A percentile compares a stretch with the other conserved stretches of the same genome.
Conservation (phyloP, 1,284 basidiomycete species). For the Fomitopsis schrenkii region DNA sequence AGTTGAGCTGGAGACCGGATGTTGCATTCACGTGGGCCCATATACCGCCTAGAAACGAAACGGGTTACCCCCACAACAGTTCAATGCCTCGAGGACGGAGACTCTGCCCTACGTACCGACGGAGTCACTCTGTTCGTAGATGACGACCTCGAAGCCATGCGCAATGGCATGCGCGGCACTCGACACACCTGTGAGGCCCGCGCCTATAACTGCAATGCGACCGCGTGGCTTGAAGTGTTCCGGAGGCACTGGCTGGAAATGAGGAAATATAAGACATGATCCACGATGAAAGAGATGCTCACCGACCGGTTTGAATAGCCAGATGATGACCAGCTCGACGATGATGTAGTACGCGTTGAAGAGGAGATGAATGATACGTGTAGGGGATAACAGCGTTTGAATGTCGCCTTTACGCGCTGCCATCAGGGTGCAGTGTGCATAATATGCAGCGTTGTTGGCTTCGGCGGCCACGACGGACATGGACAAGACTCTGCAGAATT, state of each 20-base stretch:
- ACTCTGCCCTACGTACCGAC: constrained; percentile 8
- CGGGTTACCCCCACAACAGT: background rate
- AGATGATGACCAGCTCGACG: constrained; percentile 34
- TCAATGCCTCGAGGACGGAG: background rate
- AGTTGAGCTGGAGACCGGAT: constrained; percentile 59
- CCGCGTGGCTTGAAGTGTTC: constrained; percentile 24
- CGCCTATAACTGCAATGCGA: constrained; percentile 49
- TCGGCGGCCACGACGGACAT: background rate
- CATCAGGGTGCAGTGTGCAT: background rate
- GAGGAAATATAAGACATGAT: background rate
- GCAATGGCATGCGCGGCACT: constrained; percentile 48
- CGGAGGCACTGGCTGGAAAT: background rate
- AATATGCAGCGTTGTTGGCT: background rate
- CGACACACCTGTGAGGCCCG: constrained; percentile 47
- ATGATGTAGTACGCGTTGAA: constrained; percentile 35
- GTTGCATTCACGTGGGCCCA: constrained; percentile 62
- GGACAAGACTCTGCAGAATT: background rate
- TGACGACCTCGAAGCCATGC: constrained; percentile 52
- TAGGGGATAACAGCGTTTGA: background rate
- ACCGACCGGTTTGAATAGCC: constrained; percentile 40
- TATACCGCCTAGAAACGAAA: constrained; percentile 42
- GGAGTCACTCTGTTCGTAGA: constrained; percentile 37
- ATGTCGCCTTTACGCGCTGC: background rate
- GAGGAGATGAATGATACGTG: constrained; percentile 7
- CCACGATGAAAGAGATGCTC: background rate